phyloP scores from a whole-genome alignment of 2,329 filamentous ascomycete species.

The Leptographium procerum region DNA sequence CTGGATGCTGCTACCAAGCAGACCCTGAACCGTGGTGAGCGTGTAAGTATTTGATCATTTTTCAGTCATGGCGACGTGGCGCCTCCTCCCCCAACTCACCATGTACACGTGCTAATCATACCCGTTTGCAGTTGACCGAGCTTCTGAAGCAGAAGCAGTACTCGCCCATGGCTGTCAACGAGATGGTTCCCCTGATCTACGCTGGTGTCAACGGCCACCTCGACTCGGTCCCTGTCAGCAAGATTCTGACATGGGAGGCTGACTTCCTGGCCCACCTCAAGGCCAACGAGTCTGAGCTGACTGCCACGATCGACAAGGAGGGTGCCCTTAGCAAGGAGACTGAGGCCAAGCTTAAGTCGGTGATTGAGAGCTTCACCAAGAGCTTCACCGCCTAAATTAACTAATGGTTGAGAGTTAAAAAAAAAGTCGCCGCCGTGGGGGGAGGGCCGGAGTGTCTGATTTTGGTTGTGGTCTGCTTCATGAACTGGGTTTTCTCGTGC shows the following conservation, averaged over 20 bases:
- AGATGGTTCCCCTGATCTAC: constrained; percentile 99
- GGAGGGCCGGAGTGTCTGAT: constrained; percentile 20
- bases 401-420: neutral
- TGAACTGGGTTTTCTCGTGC: neutral
- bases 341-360: constrained; percentile 70
- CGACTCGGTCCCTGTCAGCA: constrained; percentile 76
- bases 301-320: constrained; percentile 87
- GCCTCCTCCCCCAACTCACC: neutral
- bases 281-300: constrained; percentile 76
- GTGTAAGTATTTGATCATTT: constrained; percentile 46
- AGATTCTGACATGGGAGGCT: constrained; percentile 87
- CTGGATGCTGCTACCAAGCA: constrained; percentile 98
- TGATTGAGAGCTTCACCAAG: constrained; percentile 78
- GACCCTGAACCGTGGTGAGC: constrained; percentile 95
- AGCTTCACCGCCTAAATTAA: constrained; percentile 51
- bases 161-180: constrained; percentile 94
- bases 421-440: constrained; percentile 1
- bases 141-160: constrained; percentile 99
- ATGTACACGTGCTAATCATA: constrained; percentile 8
- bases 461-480: constrained; percentile 15
- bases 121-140: constrained; percentile 61
- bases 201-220: constrained; percentile 98
- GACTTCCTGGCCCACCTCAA: constrained; percentile 90
- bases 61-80: too few relatives aligned
- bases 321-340: constrained; percentile 91